Evolutionary conservation across 768 basidiomycete genomes (phyloP).

Genomic region (Lactarius sp.): DNA sequence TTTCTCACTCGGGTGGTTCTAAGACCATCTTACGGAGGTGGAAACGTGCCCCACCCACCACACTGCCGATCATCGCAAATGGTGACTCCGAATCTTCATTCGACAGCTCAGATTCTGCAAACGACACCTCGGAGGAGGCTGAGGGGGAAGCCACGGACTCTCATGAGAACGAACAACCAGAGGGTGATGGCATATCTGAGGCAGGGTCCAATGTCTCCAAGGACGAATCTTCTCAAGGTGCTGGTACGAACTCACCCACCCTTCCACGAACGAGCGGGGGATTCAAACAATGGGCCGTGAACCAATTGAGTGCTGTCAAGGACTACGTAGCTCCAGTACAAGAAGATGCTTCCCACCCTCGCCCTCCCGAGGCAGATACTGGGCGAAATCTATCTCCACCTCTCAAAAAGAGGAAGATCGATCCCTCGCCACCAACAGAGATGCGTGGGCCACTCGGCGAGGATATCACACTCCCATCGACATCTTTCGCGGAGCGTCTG

Average conservation of each 20-base stretch:
- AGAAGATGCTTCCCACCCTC: not conserved
- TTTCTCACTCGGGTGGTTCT: slow-evolving; percentile 1
- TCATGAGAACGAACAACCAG: slow-evolving; percentile 18
- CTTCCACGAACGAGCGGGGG: slow-evolving; percentile 41
- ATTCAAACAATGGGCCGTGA: slow-evolving; percentile 89
- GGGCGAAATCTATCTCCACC: slow-evolving; percentile 19
- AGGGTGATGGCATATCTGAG: slow-evolving; percentile 14
- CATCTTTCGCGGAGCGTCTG: slow-evolving; percentile 55
- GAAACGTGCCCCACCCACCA: slow-evolving; percentile 35
- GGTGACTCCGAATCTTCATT: slow-evolving; percentile 56
- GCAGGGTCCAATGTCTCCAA: slow-evolving; percentile 22
- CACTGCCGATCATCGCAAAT: slow-evolving; percentile 29
- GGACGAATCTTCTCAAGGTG: slow-evolving; percentile 28
- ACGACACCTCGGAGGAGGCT: slow-evolving; percentile 37
- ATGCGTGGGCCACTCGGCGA: slow-evolving; percentile 82
- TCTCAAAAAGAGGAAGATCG: slow-evolving; percentile 48
- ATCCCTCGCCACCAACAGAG: slow-evolving; percentile 32
- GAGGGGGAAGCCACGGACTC: slow-evolving; percentile 29
- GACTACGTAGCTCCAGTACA: slow-evolving; percentile 34
- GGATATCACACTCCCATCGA: slow-evolving; percentile 59
- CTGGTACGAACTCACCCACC: slow-evolving; percentile 25
- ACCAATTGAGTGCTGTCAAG: slow-evolving; percentile 59
- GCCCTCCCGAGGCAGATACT: not conserved
- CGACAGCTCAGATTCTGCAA: slow-evolving; percentile 75
- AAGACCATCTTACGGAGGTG: slow-evolving; percentile 47